Conservation (phyloP, 2,329 filamentous ascomycete species). For the Pseudogymnoascus sp. region DNA sequence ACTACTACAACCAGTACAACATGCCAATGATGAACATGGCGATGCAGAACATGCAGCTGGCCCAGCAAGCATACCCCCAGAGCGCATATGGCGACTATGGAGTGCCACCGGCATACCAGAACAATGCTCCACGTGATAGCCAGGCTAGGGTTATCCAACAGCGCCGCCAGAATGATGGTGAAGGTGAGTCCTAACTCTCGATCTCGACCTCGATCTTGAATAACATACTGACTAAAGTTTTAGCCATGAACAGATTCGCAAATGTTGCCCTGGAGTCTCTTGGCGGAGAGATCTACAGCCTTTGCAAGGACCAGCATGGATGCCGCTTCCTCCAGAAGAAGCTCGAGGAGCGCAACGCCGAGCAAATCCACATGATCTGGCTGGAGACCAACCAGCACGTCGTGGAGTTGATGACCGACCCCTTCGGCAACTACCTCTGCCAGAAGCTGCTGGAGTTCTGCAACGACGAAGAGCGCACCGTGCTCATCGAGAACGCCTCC, state of each 20-base stretch:
- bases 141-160: slow-evolving; percentile 68
- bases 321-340: slow-evolving; percentile 97
- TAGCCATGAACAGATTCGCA: slow-evolving; percentile 69
- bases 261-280: slow-evolving; percentile 76
- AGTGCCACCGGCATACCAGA: slow-evolving; percentile 22
- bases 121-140: slow-evolving; percentile 57
- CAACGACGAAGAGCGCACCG: slow-evolving; percentile 89
- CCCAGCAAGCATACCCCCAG: slow-evolving; percentile 45
- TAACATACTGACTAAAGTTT: slow-evolving; percentile 16
- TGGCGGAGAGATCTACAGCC: slow-evolving; percentile 71
- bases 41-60: slow-evolving; percentile 58
- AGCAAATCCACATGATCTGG: slow-evolving; percentile 88
- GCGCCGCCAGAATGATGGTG: slow-evolving; percentile 64
- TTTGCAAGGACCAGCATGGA: slow-evolving; percentile 97
- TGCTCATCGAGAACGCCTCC: slow-evolving; percentile 82
- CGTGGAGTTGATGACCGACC: slow-evolving; percentile 96
- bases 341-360: slow-evolving; percentile 76
- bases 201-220: background rate
- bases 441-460: slow-evolving; percentile 96
- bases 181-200: slow-evolving; percentile 49
- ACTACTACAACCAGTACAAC: slow-evolving; percentile 32
- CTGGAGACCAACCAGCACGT: slow-evolving; percentile 88
- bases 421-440: slow-evolving; percentile 98
- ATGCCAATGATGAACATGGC: slow-evolving; percentile 57
- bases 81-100: slow-evolving; percentile 39